Percentiles rank a stretch among this genome's conserved stretches.
These are phyloP conservation scores for Colletotrichum sp. DNA, from an alignment of 2,329 filamentous ascomycete genomes.

Conservation along the genomic window DNA sequence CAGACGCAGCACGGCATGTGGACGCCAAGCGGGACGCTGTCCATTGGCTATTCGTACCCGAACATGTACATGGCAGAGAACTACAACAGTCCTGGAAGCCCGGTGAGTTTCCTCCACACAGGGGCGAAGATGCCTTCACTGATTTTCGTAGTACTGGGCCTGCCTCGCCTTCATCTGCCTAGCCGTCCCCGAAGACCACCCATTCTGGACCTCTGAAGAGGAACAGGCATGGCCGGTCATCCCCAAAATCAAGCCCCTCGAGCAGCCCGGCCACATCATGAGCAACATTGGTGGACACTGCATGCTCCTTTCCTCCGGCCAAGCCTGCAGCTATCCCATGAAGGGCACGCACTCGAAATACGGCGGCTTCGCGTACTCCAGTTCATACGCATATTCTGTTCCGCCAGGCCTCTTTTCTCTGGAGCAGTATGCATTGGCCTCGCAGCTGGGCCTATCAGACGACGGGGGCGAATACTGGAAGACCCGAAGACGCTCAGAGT, in stretches of 20 bases:
- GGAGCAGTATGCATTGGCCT: conserved; percentile 78
- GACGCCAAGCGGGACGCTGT: conserved; percentile 75
- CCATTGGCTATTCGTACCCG: conserved; percentile 78
- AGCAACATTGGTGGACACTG: conserved; percentile 75
- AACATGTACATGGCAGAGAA: conserved; percentile 86
- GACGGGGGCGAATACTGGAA: conserved; percentile 83
- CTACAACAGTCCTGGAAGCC: conserved; percentile 78
- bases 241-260: conserved; percentile 64
- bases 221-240: conserved; percentile 62
- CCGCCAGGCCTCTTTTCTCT: conserved; percentile 78
- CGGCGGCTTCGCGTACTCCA: conserved; percentile 79
- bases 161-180: conserved; percentile 79
- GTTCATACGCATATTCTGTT: conserved; percentile 78
- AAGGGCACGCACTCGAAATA: conserved; percentile 85
- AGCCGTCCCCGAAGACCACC: conserved; percentile 70
- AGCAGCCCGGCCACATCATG: conserved; percentile 76
- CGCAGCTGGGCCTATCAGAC: conserved; percentile 77
- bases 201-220: conserved; percentile 76
- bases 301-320: conserved; percentile 77
- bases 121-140: conserved; percentile 1
- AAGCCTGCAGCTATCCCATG: conserved; percentile 83
- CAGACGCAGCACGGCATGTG: conserved; percentile 77
- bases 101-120: conserved; percentile 40
- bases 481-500: conserved; percentile 70
- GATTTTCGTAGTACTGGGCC: conserved; percentile 71